Conservation (phyloP, 108 stramenopile genomes). For the Skeletonema grethae region DNA sequence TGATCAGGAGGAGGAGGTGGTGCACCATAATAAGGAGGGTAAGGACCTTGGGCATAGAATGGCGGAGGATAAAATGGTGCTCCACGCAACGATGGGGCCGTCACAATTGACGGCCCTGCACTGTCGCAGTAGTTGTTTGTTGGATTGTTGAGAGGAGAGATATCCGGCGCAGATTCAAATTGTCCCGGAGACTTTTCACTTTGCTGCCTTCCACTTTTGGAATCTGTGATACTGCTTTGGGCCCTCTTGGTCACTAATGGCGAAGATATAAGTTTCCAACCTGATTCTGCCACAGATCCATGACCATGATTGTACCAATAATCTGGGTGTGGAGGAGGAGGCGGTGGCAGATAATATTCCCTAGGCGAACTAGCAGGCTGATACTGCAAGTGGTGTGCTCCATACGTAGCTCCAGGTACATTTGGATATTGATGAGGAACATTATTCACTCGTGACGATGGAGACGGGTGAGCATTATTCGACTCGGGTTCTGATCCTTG, state of each 20-base stretch:
- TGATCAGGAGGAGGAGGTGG: background rate
- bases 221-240: background rate
- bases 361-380: background rate
- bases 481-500: background rate
- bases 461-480: background rate
- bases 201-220: background rate
- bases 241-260: background rate
- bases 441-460: background rate
- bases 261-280: slow-evolving; percentile 3
- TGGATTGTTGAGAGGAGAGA: background rate
- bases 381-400: background rate
- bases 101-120: background rate
- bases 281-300: background rate
- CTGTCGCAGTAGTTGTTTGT: background rate
- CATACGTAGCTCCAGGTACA: background rate
- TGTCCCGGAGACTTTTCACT: background rate
- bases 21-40: background rate
- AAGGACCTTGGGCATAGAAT: background rate
- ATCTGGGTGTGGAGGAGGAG: background rate
- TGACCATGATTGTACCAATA: background rate
- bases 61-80: background rate
- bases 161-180: background rate
- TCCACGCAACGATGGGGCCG: background rate
- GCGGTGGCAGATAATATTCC: background rate
- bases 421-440: background rate